These are phyloP conservation scores for Syzygium oleosum DNA, from an alignment of 345 rosid genomes.

Conservation along the genomic window DNA sequence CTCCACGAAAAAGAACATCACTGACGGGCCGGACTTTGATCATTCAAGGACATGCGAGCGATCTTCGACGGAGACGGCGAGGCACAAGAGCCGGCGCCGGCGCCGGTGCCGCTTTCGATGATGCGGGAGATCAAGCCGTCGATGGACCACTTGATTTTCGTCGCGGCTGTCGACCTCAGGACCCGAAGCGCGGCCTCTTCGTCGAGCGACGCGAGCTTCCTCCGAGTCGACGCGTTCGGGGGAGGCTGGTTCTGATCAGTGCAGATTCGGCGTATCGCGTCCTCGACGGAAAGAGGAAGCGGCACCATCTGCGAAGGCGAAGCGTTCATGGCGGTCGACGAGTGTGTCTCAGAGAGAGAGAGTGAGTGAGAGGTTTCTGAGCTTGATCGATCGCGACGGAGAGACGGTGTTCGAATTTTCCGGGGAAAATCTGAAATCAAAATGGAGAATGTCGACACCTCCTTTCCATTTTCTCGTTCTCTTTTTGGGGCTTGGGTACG, in stretches of 20 bases:
- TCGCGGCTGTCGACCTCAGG: slow-evolving; percentile 2
- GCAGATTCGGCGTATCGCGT: slow-evolving; percentile 24
- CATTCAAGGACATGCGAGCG: neutral
- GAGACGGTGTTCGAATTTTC: neutral
- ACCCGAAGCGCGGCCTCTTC: slow-evolving; percentile 25
- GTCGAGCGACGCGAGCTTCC: slow-evolving; percentile 12
- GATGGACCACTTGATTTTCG: neutral
- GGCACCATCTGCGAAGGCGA: neutral
- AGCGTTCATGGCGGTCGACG: neutral
- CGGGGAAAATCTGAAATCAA: neutral
- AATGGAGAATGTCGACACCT: neutral
- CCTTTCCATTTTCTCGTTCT: neutral
- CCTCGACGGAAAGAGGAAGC: slow-evolving; percentile 30
- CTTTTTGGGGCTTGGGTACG: neutral
- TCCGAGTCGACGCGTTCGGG: slow-evolving; percentile 11
- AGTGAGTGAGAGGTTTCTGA: neutral
- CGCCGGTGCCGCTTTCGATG: neutral
- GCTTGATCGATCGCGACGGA: too few species aligned
- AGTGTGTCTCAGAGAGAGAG: neutral
- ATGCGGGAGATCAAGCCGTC: neutral
- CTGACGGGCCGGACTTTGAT: neutral
- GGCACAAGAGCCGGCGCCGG: neutral
- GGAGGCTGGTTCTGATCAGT: slow-evolving; percentile 13
- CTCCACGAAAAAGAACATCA: neutral
- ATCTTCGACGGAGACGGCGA: neutral